A percentile compares a stretch with the other conserved stretches of the same genome.
These are phyloP conservation scores for Urochloa ruziziensis DNA, from an alignment of 176 grass and related monocot species.

Conservation along the genomic window DNA sequence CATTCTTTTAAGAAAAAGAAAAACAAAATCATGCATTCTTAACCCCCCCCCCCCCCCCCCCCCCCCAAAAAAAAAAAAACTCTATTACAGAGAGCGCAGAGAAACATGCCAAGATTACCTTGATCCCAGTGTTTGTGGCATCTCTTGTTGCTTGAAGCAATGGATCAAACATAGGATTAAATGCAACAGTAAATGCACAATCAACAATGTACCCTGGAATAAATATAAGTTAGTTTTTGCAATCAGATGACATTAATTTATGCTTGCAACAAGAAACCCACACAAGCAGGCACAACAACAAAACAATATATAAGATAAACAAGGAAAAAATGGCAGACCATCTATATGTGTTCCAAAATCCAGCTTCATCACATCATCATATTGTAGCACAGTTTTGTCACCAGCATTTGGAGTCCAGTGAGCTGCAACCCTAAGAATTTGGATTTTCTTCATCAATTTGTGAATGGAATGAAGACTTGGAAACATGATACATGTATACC, in stretches of 20 bases:
- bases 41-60: background rate
- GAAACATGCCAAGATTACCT: slow-evolving; percentile 42
- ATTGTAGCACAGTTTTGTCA: slow-evolving; percentile 91
- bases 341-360: slow-evolving; percentile 99
- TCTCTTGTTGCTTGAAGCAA: slow-evolving; percentile 91
- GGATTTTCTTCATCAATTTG: background rate
- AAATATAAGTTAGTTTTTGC: slow-evolving; percentile 9
- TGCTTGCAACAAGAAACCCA: background rate
- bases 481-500: slow-evolving; percentile 8
- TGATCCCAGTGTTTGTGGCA: slow-evolving; percentile 94
- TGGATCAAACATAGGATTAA: slow-evolving; percentile 98
- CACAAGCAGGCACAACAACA: background rate
- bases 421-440: slow-evolving; percentile 80
- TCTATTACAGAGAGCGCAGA: background rate
- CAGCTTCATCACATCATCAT: slow-evolving; percentile 99
- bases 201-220: slow-evolving; percentile 84
- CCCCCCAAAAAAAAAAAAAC: no score
- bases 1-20: background rate
- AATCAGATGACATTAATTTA: background rate
- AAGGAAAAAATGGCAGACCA: slow-evolving; percentile 48
- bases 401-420: slow-evolving; percentile 99
- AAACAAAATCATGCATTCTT: background rate
- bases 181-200: slow-evolving; percentile 93
- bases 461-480: background rate
- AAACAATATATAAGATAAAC: background rate